A percentile compares a stretch with the other conserved stretches of the same genome.
These are phyloP conservation scores for Candida insectorum DNA, from an alignment of 805 yeast genomes.

Conservation along the genomic window DNA sequence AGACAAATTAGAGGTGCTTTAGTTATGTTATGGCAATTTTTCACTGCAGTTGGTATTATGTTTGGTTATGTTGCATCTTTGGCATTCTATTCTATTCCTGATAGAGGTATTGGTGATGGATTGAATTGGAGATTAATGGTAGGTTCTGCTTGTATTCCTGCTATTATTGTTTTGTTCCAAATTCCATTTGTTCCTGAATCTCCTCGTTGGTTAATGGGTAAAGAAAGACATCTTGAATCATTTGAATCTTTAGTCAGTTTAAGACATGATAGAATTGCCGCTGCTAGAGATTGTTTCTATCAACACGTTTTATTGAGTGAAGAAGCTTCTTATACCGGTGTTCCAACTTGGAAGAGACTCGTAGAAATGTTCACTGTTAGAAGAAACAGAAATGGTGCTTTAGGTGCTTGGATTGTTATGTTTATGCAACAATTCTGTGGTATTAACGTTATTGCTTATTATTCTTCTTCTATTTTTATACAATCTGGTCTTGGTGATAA, in stretches of 20 bases:
- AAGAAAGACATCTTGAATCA: conserved; percentile 48
- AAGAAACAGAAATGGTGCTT: conserved; percentile 79
- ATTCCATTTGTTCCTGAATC: conserved; percentile 64
- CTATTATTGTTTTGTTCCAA: conserved; percentile 46
- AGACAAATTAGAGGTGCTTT: conserved; percentile 59
- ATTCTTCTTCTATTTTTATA: conserved; percentile 72
- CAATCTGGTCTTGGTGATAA: conserved; percentile 62
- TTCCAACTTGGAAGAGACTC: conserved; percentile 45
- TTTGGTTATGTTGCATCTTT: conserved; percentile 60
- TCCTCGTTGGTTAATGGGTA: conserved; percentile 65
- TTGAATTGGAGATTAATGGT: conserved; percentile 62
- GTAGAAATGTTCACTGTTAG: conserved; percentile 64
- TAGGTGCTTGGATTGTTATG: conserved; percentile 80
- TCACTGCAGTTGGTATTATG: conserved; percentile 73
- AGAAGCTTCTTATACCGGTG: conserved; percentile 49
- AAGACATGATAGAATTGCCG: conserved; percentile 47
- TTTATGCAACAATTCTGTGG: conserved; percentile 93
- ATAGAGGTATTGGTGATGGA: conserved; percentile 42
- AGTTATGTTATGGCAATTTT: conserved; percentile 71
- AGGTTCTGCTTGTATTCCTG: conserved; percentile 61
- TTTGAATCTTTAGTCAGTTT: conserved; percentile 45
- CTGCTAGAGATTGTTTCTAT: conserved; percentile 65
- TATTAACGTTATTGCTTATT: conserved; percentile 82
- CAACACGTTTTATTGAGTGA: conserved; percentile 57
- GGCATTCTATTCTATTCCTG: conserved; percentile 55